Base-by-base conservation (phyloP, 176 grass and related monocot species). In the Ananas comosus region DNA sequence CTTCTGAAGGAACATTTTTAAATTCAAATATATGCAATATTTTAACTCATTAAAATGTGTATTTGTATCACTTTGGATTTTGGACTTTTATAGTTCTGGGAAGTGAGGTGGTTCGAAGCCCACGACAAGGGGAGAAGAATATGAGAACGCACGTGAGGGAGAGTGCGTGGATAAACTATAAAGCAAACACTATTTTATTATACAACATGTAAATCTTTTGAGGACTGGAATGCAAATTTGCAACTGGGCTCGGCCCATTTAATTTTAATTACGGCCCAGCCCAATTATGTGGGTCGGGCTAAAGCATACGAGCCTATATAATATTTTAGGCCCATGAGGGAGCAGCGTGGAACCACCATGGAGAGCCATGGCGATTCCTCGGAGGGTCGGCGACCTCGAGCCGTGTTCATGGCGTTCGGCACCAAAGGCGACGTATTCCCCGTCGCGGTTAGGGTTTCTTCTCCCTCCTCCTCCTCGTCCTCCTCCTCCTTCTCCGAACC, bases 401-500 rank as follows among this genome's bases (percentile, higher is more conserved):
- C 92, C 48, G 70, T 96, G 21, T 92, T 92, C 74, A 87, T 96
- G 88, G 92, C 88, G 50, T 96, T 96, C 68, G 86, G 92, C 14
- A 91, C 88, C 79, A 79, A 78, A 59, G 88, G 92, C 70, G 88
- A 92, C 70, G 85, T 96, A 74, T 96, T 89, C 58, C 92, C 92
- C 48, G 72, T 96, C 12, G 92, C 88, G 49, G 92, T 42, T 96
- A 89, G 11, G 5, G 5, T 24, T 66, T 1, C 53, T 1, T 59
- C 4, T 61, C 14, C 29, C 19, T 51, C 50, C 53, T 27, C 25
- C 25, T 27, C 25, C 1, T 27, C 25, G 1, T 27, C 25, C 25
- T 27, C 1, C 1, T 28, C 3, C 66, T 53, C 47, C 13, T 75
- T 10, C 27, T 7, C 27, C 7, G 9, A 28, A 51, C 27, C 65